These are phyloP conservation scores for Hirschfeldia incana DNA, from an alignment of 345 rosid genomes.

Conservation along the genomic window DNA sequence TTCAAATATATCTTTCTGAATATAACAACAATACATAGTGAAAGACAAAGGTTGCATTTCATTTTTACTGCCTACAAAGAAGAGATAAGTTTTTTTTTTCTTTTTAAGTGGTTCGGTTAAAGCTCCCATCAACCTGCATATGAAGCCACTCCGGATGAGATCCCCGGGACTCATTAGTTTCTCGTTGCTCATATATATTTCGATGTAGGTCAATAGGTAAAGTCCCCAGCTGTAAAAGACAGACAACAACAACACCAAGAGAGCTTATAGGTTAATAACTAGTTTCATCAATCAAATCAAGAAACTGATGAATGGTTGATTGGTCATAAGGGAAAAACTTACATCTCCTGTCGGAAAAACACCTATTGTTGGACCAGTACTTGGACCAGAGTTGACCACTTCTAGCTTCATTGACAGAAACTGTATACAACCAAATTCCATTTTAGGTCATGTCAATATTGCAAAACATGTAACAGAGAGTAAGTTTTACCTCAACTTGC, in stretches of 20 bases:
- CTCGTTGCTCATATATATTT: conserved; percentile 62
- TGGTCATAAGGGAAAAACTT: conserved; percentile 45
- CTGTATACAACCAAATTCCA: not conserved
- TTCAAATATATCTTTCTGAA: not conserved
- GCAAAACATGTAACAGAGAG: not conserved
- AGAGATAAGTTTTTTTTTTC: conserved; percentile 12
- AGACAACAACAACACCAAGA: conserved; percentile 5
- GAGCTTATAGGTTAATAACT: not conserved
- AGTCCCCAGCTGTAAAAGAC: conserved; percentile 47
- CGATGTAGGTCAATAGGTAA: conserved; percentile 59
- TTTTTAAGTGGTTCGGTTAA: conserved; percentile 51
- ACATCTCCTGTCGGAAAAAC: conserved; percentile 74
- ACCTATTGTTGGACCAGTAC: conserved; percentile 53
- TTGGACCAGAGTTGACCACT: conserved; percentile 70
- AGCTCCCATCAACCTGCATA: conserved; percentile 75
- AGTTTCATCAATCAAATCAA: not conserved
- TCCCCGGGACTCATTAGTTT: conserved; percentile 56
- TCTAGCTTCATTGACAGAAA: conserved; percentile 2
- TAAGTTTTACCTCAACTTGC: conserved; percentile 80
- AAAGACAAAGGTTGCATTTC: conserved; percentile 18
- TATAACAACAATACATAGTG: not conserved
- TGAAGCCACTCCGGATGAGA: conserved; percentile 74
- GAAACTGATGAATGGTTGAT: not conserved
- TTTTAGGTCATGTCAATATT: not conserved
- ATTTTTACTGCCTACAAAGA: conserved; percentile 36